These are phyloP conservation scores for Cyclocybe cylindracea DNA, from an alignment of 768 basidiomycete species.

Conservation along the genomic window DNA sequence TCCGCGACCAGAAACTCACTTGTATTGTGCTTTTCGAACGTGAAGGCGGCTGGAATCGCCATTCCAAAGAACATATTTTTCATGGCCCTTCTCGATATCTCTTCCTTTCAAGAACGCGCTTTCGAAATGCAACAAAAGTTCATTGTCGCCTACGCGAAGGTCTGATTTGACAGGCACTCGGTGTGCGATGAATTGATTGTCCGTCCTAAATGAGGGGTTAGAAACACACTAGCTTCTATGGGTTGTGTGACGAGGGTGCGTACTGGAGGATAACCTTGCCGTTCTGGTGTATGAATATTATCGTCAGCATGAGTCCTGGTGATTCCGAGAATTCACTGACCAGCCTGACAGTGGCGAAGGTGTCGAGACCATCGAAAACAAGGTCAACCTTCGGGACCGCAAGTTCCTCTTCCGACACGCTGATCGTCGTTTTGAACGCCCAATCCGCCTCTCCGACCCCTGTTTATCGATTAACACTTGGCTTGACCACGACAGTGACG, in stretches of 20 bases:
- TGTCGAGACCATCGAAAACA: constrained; percentile 90
- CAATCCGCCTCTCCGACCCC: constrained; percentile 91
- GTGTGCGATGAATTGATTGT: constrained; percentile 84
- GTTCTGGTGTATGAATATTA: constrained; percentile 50
- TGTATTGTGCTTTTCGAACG: constrained; percentile 92
- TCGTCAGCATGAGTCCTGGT: not conserved
- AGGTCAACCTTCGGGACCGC: constrained; percentile 59
- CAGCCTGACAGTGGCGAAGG: constrained; percentile 73
- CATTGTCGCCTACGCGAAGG: constrained; percentile 60
- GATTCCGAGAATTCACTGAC: constrained; percentile 39
- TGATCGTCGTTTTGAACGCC: constrained; percentile 75
- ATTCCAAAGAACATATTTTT: constrained; percentile 76
- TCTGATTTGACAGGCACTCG: constrained; percentile 57
- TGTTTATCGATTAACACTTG: constrained; percentile 25
- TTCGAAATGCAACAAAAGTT: constrained; percentile 68
- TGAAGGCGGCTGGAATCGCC: constrained; percentile 90
- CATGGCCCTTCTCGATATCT: constrained; percentile 65
- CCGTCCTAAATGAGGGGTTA: constrained; percentile 42
- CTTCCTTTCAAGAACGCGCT: constrained; percentile 82
- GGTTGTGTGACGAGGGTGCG: constrained; percentile 9
- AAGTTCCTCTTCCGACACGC: constrained; percentile 48
- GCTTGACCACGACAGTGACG: not conserved
- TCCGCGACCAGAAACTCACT: constrained; percentile 42
- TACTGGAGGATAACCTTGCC: constrained; percentile 67
- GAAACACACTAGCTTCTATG: too few relatives aligned